These are phyloP conservation scores for Epichloe typhina DNA, from an alignment of 2,329 filamentous ascomycete species.

Conservation along the genomic window DNA sequence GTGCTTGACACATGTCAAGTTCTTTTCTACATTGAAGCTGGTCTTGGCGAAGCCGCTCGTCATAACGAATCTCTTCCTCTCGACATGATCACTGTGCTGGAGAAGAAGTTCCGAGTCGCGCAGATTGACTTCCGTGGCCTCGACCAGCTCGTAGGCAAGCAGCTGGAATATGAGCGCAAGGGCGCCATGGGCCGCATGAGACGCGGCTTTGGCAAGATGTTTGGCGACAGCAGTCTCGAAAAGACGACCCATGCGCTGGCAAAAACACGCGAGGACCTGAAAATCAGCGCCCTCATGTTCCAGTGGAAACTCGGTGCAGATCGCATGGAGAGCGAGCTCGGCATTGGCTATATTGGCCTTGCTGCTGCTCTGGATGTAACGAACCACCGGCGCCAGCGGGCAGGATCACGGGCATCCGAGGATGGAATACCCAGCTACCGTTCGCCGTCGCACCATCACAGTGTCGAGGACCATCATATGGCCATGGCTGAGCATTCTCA, in stretches of 20 bases:
- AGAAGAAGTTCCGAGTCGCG: conserved; percentile 48
- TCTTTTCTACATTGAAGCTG: conserved; percentile 55
- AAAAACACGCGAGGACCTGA: conserved; percentile 46
- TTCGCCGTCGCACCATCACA: conserved; percentile 2
- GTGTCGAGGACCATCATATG: conserved; percentile 5
- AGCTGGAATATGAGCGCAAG: conserved; percentile 49
- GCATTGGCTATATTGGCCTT: conserved; percentile 55
- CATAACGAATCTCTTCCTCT: conserved; percentile 39
- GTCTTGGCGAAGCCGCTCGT: conserved; percentile 40
- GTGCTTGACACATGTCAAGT: conserved; percentile 55
- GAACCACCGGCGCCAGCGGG: conserved; percentile 13
- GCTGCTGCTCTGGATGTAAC: conserved; percentile 45
- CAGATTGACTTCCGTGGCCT: conserved; percentile 49
- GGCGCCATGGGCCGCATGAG: conserved; percentile 44
- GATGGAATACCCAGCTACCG: conserved; percentile 5
- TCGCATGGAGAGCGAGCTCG: conserved; percentile 45
- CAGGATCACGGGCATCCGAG: conserved; percentile 4
- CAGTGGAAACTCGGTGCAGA: conserved; percentile 49
- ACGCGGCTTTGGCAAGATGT: conserved; percentile 50
- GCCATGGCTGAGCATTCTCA: background rate
- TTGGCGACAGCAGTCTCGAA: conserved; percentile 46
- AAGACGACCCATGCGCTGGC: conserved; percentile 44
- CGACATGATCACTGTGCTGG: conserved; percentile 50
- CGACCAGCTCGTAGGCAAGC: conserved; percentile 47
- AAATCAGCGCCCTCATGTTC: conserved; percentile 51